These are phyloP conservation scores for Ophiostoma australiae DNA, from an alignment of 2,329 filamentous ascomycete genomes.

Conservation along the genomic window DNA sequence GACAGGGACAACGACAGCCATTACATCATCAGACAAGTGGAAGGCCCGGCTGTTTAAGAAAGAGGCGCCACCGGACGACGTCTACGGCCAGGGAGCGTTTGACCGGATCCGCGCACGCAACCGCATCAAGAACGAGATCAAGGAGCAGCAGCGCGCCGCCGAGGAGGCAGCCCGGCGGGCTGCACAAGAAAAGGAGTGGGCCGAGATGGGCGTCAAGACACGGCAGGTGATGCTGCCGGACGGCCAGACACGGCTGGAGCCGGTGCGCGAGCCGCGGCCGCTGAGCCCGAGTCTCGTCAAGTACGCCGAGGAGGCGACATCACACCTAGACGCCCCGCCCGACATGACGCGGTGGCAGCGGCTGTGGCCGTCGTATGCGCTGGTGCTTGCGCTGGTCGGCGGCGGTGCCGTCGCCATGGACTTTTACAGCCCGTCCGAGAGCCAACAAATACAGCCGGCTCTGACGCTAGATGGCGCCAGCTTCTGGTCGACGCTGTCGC, in stretches of 20 bases:
- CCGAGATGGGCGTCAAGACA: constrained; percentile 41
- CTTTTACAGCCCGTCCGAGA: background rate
- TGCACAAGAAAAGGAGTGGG: constrained; percentile 25
- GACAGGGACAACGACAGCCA: background rate
- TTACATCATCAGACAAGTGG: constrained; percentile 21
- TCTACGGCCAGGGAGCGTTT: constrained; percentile 55
- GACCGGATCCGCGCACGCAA: constrained; percentile 54
- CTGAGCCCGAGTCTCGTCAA: constrained; percentile 40
- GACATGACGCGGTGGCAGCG: constrained; percentile 50
- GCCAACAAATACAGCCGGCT: background rate
- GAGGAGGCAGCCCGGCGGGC: constrained; percentile 33
- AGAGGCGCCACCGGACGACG: constrained; percentile 37
- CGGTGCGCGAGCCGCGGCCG: constrained; percentile 22
- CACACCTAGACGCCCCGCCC: constrained; percentile 48
- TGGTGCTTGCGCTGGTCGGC: constrained; percentile 44
- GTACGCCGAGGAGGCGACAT: constrained; percentile 45
- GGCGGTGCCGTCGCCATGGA: constrained; percentile 35
- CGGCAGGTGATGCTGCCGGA: constrained; percentile 20
- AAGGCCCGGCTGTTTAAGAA: constrained; percentile 30
- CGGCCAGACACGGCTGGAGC: constrained; percentile 35
- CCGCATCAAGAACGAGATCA: constrained; percentile 45
- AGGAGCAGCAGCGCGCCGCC: constrained; percentile 31
- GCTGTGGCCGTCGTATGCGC: constrained; percentile 50
- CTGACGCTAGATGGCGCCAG: constrained; percentile 36
- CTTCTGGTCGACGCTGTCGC: constrained; percentile 56